Percentiles rank a stretch among this genome's conserved stretches.
Evolutionary conservation across 345 rosid genomes (phyloP).

Genomic region (Leavenworthia alabamica): DNA sequence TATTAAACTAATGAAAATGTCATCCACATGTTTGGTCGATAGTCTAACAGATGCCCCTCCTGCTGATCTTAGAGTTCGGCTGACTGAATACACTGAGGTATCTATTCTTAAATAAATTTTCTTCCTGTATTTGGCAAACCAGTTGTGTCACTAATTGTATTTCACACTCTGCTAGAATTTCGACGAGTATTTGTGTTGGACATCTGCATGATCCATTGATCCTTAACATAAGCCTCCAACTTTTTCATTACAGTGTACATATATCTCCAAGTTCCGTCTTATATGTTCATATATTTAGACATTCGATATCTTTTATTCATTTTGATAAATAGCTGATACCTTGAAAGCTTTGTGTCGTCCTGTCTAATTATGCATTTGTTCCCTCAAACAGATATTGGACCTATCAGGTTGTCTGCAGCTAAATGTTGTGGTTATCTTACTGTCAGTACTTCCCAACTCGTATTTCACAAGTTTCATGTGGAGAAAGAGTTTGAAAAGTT

Average conservation of each 20-base stretch:
- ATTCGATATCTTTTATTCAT: neutral
- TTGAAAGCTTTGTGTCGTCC: neutral
- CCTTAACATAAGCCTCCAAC: neutral
- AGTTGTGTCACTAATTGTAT: constrained; percentile 11
- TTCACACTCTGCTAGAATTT: neutral
- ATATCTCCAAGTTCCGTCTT: neutral
- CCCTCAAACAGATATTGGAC: constrained; percentile 49
- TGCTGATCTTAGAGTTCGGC: constrained; percentile 42
- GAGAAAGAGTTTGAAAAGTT: constrained; percentile 30
- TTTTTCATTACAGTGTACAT: neutral
- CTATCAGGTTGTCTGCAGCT: constrained; percentile 65
- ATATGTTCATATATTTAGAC: neutral
- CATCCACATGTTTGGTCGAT: constrained; percentile 29
- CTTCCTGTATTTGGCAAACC: neutral
- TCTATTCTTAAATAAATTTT: constrained; percentile 1
- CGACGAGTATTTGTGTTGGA: neutral
- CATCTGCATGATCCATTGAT: neutral
- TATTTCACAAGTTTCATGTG: constrained; percentile 20
- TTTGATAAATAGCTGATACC: neutral
- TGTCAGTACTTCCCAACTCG: constrained; percentile 44
- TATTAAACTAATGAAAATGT: constrained; percentile 33
- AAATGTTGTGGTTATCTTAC: constrained; percentile 40
- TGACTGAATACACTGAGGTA: constrained; percentile 64
- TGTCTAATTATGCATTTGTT: constrained; percentile 7
- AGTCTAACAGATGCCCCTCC: constrained; percentile 36